Evolutionary conservation across 805 yeast species (phyloP).

Genomic region (Schwanniomyces yamadae): DNA sequence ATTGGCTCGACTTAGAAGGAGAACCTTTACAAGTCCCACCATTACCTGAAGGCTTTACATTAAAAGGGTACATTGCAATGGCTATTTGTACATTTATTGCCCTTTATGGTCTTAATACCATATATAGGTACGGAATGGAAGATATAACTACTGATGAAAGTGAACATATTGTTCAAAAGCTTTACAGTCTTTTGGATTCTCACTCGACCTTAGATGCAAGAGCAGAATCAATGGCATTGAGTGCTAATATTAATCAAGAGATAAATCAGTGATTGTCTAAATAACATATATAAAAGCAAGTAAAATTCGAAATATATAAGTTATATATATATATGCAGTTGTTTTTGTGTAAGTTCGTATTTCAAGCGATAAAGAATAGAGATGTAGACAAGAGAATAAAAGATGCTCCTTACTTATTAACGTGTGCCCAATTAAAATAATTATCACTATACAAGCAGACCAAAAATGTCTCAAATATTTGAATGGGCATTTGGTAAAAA

Average conservation of each 20-base stretch:
- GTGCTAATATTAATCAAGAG: slow-evolving; percentile 11
- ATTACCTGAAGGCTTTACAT: slow-evolving; percentile 69
- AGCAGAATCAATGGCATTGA: slow-evolving; percentile 1
- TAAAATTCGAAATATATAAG: too few species aligned
- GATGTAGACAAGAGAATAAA: too few species aligned
- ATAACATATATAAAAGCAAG: too few species aligned
- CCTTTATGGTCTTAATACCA: slow-evolving; percentile 57
- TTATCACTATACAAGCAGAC: not conserved
- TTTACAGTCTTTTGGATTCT: slow-evolving; percentile 28
- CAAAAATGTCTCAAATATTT: slow-evolving; percentile 39
- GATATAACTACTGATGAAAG: slow-evolving; percentile 55
- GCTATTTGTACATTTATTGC: slow-evolving; percentile 54
- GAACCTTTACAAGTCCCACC: slow-evolving; percentile 60
- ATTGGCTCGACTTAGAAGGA: slow-evolving; percentile 58
- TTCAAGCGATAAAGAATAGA: too few species aligned
- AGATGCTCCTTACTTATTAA: too few species aligned
- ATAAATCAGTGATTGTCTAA: slow-evolving; percentile 6
- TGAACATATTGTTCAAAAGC: slow-evolving; percentile 36
- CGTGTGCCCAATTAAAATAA: too few species aligned
- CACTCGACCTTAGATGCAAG: not conserved
- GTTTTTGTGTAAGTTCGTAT: not conserved
- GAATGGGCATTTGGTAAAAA: slow-evolving; percentile 97
- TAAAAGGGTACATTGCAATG: slow-evolving; percentile 67
- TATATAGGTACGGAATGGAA: slow-evolving; percentile 63
- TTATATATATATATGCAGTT: not conserved